Evolutionary conservation across 2,329 filamentous ascomycete species (phyloP).

Genomic region (Penicillium sp.): DNA sequence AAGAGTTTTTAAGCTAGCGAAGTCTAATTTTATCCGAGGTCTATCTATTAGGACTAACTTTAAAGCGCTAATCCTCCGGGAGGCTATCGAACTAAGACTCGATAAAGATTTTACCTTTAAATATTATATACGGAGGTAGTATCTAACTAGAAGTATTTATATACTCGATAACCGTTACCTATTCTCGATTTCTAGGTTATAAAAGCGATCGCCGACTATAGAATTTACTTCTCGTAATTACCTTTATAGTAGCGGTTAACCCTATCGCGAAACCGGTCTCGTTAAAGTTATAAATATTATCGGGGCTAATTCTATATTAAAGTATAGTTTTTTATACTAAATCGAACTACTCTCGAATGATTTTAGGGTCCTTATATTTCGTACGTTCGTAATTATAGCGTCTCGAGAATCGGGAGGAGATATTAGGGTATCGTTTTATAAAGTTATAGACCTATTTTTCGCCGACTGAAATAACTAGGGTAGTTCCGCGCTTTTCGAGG

Average conservation of each 20-base stretch:
- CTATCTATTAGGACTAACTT: too few species aligned
- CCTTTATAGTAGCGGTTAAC: neutral
- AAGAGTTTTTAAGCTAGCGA: too few species aligned
- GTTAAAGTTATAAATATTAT: neutral
- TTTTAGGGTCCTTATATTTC: neutral
- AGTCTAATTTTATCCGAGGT: too few species aligned
- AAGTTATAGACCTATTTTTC: neutral
- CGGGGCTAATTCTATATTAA: neutral
- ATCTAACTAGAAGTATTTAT: too few species aligned
- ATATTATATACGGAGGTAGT: too few species aligned
- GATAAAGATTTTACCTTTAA: too few species aligned
- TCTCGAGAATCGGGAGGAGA: neutral
- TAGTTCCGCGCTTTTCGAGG: neutral
- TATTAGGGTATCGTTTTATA: neutral
- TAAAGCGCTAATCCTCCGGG: too few species aligned
- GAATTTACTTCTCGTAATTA: neutral
- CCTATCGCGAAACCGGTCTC: neutral
- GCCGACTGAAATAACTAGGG: neutral
- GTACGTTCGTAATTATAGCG: neutral
- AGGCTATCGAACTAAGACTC: too few species aligned
- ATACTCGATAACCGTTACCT: too few species aligned
- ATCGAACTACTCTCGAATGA: neutral
- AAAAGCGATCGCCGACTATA: too few species aligned
- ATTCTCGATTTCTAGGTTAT: too few species aligned
- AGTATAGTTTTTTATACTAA: neutral